Evolutionary conservation across 345 rosid genomes (phyloP).

Genomic region (Acer saccharum): DNA sequence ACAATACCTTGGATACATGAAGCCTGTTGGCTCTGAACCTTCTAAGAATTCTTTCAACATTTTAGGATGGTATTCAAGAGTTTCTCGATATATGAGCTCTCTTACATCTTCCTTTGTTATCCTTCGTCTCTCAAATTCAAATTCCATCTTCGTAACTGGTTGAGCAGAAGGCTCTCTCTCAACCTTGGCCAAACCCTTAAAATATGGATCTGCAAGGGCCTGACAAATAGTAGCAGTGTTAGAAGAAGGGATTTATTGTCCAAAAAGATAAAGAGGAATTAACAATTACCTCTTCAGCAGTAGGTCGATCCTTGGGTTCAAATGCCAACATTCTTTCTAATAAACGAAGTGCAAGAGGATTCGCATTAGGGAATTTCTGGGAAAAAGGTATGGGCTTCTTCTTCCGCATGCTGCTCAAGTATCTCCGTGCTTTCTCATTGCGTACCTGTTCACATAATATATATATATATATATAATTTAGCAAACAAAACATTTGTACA

Average conservation of each 20-base stretch:
- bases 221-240: slow-evolving; percentile 33
- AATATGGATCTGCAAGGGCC: slow-evolving; percentile 98
- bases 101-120: slow-evolving; percentile 94
- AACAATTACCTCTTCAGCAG: slow-evolving; percentile 80
- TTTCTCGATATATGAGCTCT: slow-evolving; percentile 91
- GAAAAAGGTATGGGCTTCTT: slow-evolving; percentile 80
- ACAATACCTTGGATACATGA: slow-evolving; percentile 93
- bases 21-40: slow-evolving; percentile 91
- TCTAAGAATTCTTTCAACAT: slow-evolving; percentile 87
- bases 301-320: slow-evolving; percentile 90
- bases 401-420: slow-evolving; percentile 93
- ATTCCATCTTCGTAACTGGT: slow-evolving; percentile 95
- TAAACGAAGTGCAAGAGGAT: slow-evolving; percentile 91
- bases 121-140: slow-evolving; percentile 95
- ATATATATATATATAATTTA: slow-evolving; percentile 15
- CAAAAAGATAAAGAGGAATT: background rate
- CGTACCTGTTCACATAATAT: slow-evolving; percentile 61
- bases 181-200: slow-evolving; percentile 85
- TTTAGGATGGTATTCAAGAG: slow-evolving; percentile 91
- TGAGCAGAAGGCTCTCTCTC: slow-evolving; percentile 98
- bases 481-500: background rate
- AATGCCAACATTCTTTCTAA: slow-evolving; percentile 90
- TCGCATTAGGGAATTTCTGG: slow-evolving; percentile 89
- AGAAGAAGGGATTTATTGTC: slow-evolving; percentile 15
- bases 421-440: slow-evolving; percentile 95